Base-by-base conservation (phyloP, 352 stramenopile species). In the Pythium plurisporium region DNA sequence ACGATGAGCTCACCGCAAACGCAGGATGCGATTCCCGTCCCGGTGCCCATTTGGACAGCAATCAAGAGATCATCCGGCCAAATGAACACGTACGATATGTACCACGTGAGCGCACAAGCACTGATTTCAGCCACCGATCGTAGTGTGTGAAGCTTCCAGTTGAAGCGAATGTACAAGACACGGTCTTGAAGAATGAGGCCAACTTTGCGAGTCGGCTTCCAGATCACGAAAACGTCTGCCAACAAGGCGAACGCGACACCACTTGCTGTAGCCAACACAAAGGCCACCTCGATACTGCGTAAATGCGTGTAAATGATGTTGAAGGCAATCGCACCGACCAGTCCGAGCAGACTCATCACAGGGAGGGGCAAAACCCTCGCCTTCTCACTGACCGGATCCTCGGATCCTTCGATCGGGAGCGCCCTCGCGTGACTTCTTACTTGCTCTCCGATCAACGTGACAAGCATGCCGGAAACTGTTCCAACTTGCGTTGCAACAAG, bases 231-330 rank as follows among this genome's bases (percentile, higher is more conserved):
- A 62, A 94, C 86, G 44, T 94, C 85, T 1, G 76, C 85, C 3
- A 91, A 65, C 34, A 92, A 58, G 27, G 80, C 77, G 46, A 94
- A 92, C 19, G 83, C 72, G 15, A 94, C 73, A 10, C 85, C 80
- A 48, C 79, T 94, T 7, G 74, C 76, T 0, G 82, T 94, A 1
- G 85, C 82, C 15, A 94, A 65, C 22, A 86, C 73, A 54, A 94
- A 94, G 11, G 85, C 79, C 37, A 94, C 71, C 58, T 91, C 82
- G 25, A 94, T 91, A 51, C 79, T 87, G 12, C 77, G 69, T 29
- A 92, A 52, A 25, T 94, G 75, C 5, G 85, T 92, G 63, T 92
- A 94, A 63, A 94, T 94, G 51, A 86, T 89, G 64, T 94, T 94
- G 62, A 94, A 94, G 6, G 83, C 82, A 14, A 94, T 80, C 2